A percentile compares a stretch with the other conserved stretches of the same genome.
phyloP scores from a whole-genome alignment of 208 protist genomes.

The Entamoeba moshkovskii region DNA sequence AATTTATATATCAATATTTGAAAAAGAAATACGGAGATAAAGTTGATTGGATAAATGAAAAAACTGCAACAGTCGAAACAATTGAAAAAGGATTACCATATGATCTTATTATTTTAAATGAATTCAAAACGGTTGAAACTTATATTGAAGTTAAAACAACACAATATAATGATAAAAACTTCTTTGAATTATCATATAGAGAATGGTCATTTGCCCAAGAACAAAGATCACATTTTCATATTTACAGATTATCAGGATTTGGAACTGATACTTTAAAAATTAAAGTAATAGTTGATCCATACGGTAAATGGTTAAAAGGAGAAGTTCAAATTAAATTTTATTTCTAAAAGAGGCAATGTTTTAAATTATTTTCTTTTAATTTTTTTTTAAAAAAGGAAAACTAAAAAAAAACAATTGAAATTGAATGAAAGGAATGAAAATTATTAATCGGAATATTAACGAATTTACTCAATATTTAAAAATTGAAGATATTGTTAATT shows the following conservation, averaged over 20 bases:
- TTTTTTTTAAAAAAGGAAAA: too few species aligned
- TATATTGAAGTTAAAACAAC: not conserved
- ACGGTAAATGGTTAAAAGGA: not conserved
- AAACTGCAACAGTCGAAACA: not conserved
- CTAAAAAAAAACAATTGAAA: too few species aligned
- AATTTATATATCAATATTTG: not conserved
- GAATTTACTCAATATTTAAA: too few species aligned
- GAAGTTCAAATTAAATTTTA: not conserved
- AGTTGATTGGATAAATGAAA: not conserved
- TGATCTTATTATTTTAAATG: not conserved
- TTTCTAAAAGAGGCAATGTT: too few species aligned
- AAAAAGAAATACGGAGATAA: not conserved
- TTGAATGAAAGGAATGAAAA: too few species aligned
- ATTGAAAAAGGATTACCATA: not conserved
- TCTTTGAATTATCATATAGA: not conserved
- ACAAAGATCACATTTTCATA: not conserved
- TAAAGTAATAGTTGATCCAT: not conserved
- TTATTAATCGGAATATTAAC: too few species aligned
- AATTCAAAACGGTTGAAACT: not conserved
- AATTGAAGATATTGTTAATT: too few species aligned
- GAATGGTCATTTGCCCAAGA: not conserved
- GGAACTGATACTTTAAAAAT: not conserved
- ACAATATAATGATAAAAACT: not conserved
- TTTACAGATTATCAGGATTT: not conserved
- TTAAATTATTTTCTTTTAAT: too few species aligned